Percentiles rank a stretch among this genome's conserved stretches.
These are phyloP conservation scores for Lenzites betulinus DNA, from an alignment of 768 basidiomycete genomes.

Conservation along the genomic window DNA sequence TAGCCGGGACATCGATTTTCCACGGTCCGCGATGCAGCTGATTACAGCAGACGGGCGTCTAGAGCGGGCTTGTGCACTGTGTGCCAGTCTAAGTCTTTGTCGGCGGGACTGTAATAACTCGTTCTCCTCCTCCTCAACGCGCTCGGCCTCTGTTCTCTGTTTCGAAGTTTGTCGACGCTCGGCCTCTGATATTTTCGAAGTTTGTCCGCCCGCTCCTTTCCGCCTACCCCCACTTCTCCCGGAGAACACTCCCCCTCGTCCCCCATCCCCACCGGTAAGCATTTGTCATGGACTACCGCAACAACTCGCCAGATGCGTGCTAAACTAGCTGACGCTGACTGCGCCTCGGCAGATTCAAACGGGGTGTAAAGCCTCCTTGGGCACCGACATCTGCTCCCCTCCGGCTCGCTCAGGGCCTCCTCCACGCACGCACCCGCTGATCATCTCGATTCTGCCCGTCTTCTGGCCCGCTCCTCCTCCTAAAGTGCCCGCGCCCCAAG, in stretches of 20 bases:
- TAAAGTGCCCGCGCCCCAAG: constrained; percentile 14
- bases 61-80: not conserved
- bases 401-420: not conserved
- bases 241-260: not conserved
- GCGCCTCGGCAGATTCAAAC: constrained; percentile 1
- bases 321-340: constrained; percentile 2
- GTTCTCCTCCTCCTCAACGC: not conserved
- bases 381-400: not conserved
- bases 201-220: constrained; percentile 6
- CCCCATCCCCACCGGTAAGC: constrained; percentile 1
- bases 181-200: no score
- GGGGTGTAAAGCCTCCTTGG: constrained; percentile 11
- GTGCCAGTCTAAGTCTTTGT: no score
- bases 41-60: constrained; percentile 2
- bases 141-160: not conserved
- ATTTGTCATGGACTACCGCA: not conserved
- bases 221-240: constrained; percentile 1
- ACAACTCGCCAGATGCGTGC: not conserved
- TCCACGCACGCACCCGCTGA: constrained; percentile 16
- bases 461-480: constrained; percentile 7
- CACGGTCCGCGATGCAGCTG: constrained; percentile 17
- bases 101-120: no score
- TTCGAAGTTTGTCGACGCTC: not conserved
- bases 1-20: constrained; percentile 14
- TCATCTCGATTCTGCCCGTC: constrained; percentile 18